Evolutionary conservation across 345 rosid species (phyloP).

Genomic region (Psidium friedrichsthalianum): DNA sequence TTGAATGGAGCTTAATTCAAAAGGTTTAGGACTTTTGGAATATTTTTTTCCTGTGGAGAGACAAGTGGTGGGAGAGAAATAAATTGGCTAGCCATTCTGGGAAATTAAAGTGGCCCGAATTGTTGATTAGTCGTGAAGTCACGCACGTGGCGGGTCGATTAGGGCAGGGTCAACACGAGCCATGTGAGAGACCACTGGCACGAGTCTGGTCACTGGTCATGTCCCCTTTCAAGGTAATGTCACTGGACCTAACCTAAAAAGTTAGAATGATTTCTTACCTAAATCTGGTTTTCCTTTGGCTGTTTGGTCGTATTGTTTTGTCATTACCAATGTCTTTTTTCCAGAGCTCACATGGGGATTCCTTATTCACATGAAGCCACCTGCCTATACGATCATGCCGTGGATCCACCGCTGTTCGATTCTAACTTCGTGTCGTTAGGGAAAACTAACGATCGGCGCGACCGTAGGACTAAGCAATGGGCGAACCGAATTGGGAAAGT

Average conservation of each 20-base stretch:
- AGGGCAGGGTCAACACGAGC: neutral
- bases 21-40: too few species aligned
- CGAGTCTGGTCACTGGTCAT: neutral
- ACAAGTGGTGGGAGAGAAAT: neutral
- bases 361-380: neutral
- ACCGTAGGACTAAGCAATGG: neutral
- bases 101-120: too few species aligned
- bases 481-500: neutral
- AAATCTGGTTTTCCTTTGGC: neutral
- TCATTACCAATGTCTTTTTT: neutral
- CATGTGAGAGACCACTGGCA: neutral
- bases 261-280: neutral
- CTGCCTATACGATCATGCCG: neutral
- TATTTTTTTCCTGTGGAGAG: neutral
- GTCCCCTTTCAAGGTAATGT: neutral
- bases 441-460: neutral
- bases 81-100: neutral
- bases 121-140: too few species aligned
- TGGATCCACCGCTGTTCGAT: neutral
- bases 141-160: neutral
- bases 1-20: too few species aligned
- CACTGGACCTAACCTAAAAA: neutral
- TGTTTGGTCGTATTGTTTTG: neutral
- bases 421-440: neutral
- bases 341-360: neutral